A percentile compares a stretch with the other conserved stretches of the same genome.
phyloP scores from a whole-genome alignment of 2,329 filamentous ascomycete genomes.

The Scedosporium dehoogii region DNA sequence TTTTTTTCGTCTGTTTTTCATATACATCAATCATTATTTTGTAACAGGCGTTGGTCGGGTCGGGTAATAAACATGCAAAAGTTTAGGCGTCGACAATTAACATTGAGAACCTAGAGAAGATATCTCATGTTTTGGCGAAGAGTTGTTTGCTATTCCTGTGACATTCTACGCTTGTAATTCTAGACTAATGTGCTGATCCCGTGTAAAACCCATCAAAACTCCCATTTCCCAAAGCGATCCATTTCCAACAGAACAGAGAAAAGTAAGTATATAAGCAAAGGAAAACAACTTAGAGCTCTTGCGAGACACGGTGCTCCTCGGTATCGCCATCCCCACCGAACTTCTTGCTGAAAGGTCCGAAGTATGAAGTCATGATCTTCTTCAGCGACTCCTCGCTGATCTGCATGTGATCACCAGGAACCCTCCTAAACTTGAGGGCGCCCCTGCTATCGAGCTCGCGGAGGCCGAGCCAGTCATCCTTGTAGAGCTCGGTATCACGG shows the following conservation, averaged over 20 bases:
- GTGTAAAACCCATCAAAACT: background rate
- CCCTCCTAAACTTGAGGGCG: slow-evolving; percentile 63
- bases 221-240: background rate
- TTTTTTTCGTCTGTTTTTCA: too few relatives aligned
- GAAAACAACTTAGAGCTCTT: background rate
- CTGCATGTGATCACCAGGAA: slow-evolving; percentile 75
- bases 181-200: too few relatives aligned
- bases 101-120: background rate
- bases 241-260: background rate
- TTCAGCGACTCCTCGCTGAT: slow-evolving; percentile 57
- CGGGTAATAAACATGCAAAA: background rate
- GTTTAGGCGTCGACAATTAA: background rate
- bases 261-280: background rate
- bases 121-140: background rate
- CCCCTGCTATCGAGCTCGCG: slow-evolving; percentile 69
- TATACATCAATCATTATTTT: background rate
- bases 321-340: slow-evolving; percentile 15
- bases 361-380: slow-evolving; percentile 56
- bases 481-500: slow-evolving; percentile 62
- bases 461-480: slow-evolving; percentile 89
- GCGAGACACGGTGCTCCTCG: background rate
- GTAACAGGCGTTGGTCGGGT: slow-evolving; percentile 2
- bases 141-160: too few relatives aligned
- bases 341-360: slow-evolving; percentile 40
- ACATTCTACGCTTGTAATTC: background rate